A percentile compares a stretch with the other conserved stretches of the same genome.
phyloP scores from a whole-genome alignment of 176 grass and related monocot genomes.

The Eleusine indica region DNA sequence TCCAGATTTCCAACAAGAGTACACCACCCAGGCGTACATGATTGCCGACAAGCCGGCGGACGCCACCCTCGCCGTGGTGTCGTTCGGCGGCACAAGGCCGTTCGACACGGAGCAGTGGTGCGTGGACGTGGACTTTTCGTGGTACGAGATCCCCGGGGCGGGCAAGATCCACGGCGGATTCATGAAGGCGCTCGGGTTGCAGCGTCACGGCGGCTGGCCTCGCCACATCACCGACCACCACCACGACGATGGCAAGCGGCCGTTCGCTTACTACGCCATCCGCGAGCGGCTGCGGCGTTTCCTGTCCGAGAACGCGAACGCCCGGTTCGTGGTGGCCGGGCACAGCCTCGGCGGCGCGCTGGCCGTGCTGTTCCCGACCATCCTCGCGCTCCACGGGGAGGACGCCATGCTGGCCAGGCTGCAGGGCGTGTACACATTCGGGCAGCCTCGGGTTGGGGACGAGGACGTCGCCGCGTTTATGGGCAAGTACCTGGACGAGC shows the following conservation, averaged over 20 bases:
- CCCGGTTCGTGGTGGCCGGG: slow-evolving; percentile 65
- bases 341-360: slow-evolving; percentile 89
- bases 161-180: slow-evolving; percentile 74
- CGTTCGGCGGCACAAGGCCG: slow-evolving; percentile 74
- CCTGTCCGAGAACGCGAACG: slow-evolving; percentile 25
- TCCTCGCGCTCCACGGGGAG: slow-evolving; percentile 61
- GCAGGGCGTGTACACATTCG: slow-evolving; percentile 79
- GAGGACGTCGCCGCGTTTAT: slow-evolving; percentile 49
- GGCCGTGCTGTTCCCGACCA: slow-evolving; percentile 67
- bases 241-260: background rate
- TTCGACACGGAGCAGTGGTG: slow-evolving; percentile 78
- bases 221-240: background rate
- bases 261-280: slow-evolving; percentile 78
- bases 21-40: slow-evolving; percentile 75
- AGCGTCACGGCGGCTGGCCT: slow-evolving; percentile 49
- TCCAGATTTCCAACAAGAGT: slow-evolving; percentile 58
- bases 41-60: slow-evolving; percentile 52
- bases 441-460: slow-evolving; percentile 75
- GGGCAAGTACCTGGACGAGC: slow-evolving; percentile 36
- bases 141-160: slow-evolving; percentile 48
- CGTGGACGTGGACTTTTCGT: slow-evolving; percentile 80
- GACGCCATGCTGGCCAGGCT: slow-evolving; percentile 43
- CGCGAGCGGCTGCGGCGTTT: slow-evolving; percentile 47
- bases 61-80: slow-evolving; percentile 59
- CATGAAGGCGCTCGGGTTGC: slow-evolving; percentile 76